Evolutionary conservation across 371 early-diverging fungal species (phyloP), one percentile per base, ranked within the genome.

Genomic region (Saksenaea vasiformis): DNA sequence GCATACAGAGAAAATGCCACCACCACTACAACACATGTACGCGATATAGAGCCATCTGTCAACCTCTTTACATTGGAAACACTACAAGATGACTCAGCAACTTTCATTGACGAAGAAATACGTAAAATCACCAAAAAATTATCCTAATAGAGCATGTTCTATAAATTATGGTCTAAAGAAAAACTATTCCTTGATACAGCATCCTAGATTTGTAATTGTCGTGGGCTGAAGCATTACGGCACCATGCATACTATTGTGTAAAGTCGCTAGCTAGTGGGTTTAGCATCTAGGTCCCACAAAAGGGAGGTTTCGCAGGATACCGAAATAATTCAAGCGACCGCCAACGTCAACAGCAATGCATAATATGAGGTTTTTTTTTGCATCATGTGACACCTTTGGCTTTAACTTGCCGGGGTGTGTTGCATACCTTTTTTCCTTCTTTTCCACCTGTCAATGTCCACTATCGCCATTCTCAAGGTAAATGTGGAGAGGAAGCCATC

Each of bases 1-100:
- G 61, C 61, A 9, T 47, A 47, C 24, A 47, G 22, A 22, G 51
- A 47, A 47, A 47, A 22, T 47, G 51, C 51, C 3, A 22, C 51
- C 22, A 22, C 51, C 5, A 47, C 22, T 17, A 22, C 51, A 10
- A 10, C 51, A 5, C 22, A 22, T 11, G 10, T 22, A 0, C 51
- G 22, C 10, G 22, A 47, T n/a, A 10, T 22, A 8, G 51, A 5
- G 19, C 22, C 51, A 8, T 47, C 51, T 22, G 22, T 22, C 0
- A 22, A 47, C 5, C 22, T 47, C 24, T 47, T 47, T 47, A 19
- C 51, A 0, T 22, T 47, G n/a, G 19, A 47, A 22, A 22, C 22
- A 10, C 22, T 22, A 5, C 24, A 47, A 17, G 51, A 47, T 22
- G 51, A 47, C 22, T 8, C 22, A 19, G 51, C 22, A 22, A 22